phyloP scores from a whole-genome alignment of 1,284 basidiomycete genomes.

The Anthracocystis setariae region DNA sequence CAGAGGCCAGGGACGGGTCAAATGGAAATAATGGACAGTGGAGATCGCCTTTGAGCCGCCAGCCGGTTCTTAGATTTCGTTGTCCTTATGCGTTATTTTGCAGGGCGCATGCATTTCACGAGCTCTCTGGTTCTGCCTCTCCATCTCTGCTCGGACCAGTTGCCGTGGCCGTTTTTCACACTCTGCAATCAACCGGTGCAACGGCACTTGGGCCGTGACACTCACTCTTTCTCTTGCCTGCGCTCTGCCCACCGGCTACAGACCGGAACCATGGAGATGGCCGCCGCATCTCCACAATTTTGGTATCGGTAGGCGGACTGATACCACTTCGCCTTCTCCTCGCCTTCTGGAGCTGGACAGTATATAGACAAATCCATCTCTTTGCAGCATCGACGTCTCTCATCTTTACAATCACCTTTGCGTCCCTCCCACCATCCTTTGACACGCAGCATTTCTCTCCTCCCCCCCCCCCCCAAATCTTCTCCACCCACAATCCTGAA shows the following conservation, averaged over 20 bases:
- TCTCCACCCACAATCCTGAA: slow-evolving; percentile 3
- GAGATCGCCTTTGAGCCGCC: background rate
- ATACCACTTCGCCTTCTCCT: background rate
- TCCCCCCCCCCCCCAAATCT: slow-evolving; percentile 1
- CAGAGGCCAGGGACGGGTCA: background rate
- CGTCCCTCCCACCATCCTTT: background rate
- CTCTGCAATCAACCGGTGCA: background rate
- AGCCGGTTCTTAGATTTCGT: background rate
- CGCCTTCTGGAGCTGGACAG: background rate
- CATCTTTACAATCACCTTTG: background rate
- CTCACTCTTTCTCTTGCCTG: background rate
- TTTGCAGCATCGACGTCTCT: no score
- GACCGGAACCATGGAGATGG: background rate
- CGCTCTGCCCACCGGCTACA: background rate
- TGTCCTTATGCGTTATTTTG: background rate
- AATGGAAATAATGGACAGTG: background rate
- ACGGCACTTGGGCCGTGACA: background rate
- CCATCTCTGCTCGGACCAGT: background rate
- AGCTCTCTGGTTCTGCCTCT: no score
- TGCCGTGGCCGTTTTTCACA: background rate
- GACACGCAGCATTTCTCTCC: background rate
- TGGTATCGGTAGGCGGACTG: background rate
- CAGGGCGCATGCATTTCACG: background rate
- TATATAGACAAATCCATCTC: background rate
- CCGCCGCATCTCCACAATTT: background rate